phyloP scores from a whole-genome alignment of 306 rosid species.

The Vicia faba region DNA sequence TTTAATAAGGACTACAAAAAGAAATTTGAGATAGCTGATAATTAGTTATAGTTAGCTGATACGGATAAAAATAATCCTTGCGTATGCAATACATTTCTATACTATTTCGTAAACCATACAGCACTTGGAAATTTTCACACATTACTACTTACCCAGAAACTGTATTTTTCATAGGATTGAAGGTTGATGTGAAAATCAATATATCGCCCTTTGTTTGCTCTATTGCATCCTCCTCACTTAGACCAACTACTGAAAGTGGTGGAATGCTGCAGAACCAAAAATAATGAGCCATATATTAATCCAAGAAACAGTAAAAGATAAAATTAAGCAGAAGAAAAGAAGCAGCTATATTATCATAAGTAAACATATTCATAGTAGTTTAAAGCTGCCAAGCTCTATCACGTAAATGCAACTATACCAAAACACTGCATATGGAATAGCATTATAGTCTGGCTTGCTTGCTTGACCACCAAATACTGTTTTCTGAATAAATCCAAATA shows the following conservation, averaged over 20 bases:
- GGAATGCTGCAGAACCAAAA: constrained; percentile 76
- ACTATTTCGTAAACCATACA: background rate
- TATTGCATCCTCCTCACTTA: constrained; percentile 89
- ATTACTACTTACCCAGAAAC: constrained; percentile 76
- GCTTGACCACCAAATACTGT: constrained; percentile 81
- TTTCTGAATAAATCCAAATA: constrained; percentile 52
- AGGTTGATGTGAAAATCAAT: constrained; percentile 76
- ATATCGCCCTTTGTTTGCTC: constrained; percentile 76
- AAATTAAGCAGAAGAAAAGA: constrained; percentile 20
- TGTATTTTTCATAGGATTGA: constrained; percentile 96
- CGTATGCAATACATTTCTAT: background rate
- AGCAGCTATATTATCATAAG: constrained; percentile 4
- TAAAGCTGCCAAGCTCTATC: constrained; percentile 5
- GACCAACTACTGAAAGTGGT: constrained; percentile 91
- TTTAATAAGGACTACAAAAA: too few relatives aligned
- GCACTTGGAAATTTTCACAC: background rate
- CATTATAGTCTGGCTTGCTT: constrained; percentile 65
- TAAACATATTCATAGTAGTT: constrained; percentile 7
- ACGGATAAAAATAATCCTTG: background rate
- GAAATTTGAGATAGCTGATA: too few relatives aligned
- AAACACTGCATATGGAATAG: constrained; percentile 58
- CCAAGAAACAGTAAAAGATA: constrained; percentile 18
- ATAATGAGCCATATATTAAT: constrained; percentile 27
- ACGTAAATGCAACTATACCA: constrained; percentile 38
- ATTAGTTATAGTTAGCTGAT: background rate